Percentiles rank a stretch among this genome's conserved stretches.
Evolutionary conservation across 129 eudicot genomes (phyloP).

Genomic region (Deinandra increscens): DNA sequence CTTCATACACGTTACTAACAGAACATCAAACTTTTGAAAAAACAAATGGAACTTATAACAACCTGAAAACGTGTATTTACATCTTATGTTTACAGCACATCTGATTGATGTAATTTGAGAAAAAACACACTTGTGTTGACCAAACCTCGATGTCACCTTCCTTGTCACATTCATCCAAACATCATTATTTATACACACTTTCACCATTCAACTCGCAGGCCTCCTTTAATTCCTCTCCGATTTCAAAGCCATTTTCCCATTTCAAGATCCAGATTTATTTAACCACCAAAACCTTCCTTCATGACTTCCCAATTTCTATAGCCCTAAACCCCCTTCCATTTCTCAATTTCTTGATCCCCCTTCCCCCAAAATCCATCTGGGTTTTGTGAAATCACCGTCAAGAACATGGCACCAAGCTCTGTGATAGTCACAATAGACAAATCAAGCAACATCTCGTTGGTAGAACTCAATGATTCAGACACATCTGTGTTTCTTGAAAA

Average conservation of each 20-base stretch:
- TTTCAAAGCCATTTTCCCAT: slow-evolving; percentile 7
- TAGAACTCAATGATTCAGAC: slow-evolving; percentile 45
- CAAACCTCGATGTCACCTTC: slow-evolving; percentile 16
- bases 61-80: slow-evolving; percentile 35
- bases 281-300: slow-evolving; percentile 1
- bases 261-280: slow-evolving; percentile 36
- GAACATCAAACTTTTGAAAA: too few species aligned
- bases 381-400: background rate
- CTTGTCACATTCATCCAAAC: slow-evolving; percentile 24
- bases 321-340: background rate
- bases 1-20: too few species aligned
- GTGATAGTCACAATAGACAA: slow-evolving; percentile 51
- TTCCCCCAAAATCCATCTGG: slow-evolving; percentile 26
- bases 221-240: slow-evolving; percentile 18
- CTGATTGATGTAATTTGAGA: slow-evolving; percentile 21
- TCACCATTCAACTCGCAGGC: background rate
- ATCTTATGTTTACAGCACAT: slow-evolving; percentile 36
- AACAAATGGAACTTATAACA: too few species aligned
- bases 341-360: slow-evolving; percentile 8
- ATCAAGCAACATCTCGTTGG: slow-evolving; percentile 46
- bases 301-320: slow-evolving; percentile 18
- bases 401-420: slow-evolving; percentile 50
- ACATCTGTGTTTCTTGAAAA: slow-evolving; percentile 51
- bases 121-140: slow-evolving; percentile 28
- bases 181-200: slow-evolving; percentile 26